phyloP scores from a whole-genome alignment of 352 stramenopile species.

The Phytophthora nicotianae region DNA sequence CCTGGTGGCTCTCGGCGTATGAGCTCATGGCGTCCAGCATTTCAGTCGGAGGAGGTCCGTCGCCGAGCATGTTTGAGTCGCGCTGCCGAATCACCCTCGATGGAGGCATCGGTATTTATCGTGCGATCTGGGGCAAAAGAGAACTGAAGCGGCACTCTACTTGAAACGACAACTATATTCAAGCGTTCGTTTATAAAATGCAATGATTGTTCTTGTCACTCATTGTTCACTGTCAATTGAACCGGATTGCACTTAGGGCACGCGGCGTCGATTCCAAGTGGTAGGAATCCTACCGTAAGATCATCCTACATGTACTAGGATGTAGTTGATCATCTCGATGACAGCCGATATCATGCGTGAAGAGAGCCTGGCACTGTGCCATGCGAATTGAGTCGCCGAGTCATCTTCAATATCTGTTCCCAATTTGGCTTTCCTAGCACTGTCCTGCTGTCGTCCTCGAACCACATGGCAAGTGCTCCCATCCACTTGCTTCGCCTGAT shows the following conservation, averaged over 20 bases:
- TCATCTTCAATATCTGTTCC: slow-evolving; percentile 21
- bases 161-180: slow-evolving; percentile 4
- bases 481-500: slow-evolving; percentile 20
- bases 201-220: not conserved
- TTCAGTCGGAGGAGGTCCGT: slow-evolving; percentile 30
- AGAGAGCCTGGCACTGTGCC: slow-evolving; percentile 13
- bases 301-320: too few relatives aligned
- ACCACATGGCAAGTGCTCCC: slow-evolving; percentile 30
- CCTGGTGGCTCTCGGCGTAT: slow-evolving; percentile 63
- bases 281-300: too few relatives aligned
- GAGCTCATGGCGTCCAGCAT: slow-evolving; percentile 63
- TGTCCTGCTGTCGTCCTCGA: slow-evolving; percentile 27
- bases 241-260: not conserved
- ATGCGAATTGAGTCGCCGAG: not conserved
- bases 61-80: slow-evolving; percentile 20
- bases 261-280: slow-evolving; percentile 2
- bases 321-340: slow-evolving; percentile 9
- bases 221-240: not conserved
- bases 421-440: slow-evolving; percentile 17
- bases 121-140: not conserved
- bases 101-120: slow-evolving; percentile 24
- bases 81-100: slow-evolving; percentile 43
- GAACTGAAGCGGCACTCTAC: slow-evolving; percentile 11
- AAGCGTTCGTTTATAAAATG: not conserved
- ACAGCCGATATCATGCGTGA: slow-evolving; percentile 8